Percentiles rank a stretch among this genome's conserved stretches.
phyloP scores from a whole-genome alignment of 2,329 filamentous ascomycete species.

The Thielaviopsis cerberus region DNA sequence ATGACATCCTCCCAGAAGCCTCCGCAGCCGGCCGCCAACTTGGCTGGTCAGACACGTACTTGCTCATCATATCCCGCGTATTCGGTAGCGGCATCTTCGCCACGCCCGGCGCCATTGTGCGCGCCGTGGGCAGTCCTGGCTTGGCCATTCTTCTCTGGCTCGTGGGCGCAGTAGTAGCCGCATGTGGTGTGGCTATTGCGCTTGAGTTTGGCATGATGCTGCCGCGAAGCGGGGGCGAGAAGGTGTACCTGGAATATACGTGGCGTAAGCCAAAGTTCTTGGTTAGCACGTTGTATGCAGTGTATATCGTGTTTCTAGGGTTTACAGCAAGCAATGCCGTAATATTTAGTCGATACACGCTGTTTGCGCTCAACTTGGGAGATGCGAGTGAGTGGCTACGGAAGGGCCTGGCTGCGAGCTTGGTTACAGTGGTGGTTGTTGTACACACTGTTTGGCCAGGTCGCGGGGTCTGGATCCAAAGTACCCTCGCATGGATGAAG shows the following conservation, averaged over 20 bases:
- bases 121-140: constrained; percentile 46
- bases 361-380: constrained; percentile 35
- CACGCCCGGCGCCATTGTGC: constrained; percentile 48
- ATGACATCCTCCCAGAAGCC: constrained; percentile 40
- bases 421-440: constrained; percentile 38
- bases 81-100: constrained; percentile 57
- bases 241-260: constrained; percentile 54
- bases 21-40: constrained; percentile 39
- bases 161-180: constrained; percentile 40
- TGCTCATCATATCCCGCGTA: constrained; percentile 48
- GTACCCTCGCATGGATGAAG: constrained; percentile 44
- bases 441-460: constrained; percentile 39
- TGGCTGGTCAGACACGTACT: constrained; percentile 44
- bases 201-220: constrained; percentile 56
- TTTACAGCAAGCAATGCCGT: constrained; percentile 55
- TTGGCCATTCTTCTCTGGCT: constrained; percentile 45
- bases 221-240: constrained; percentile 47
- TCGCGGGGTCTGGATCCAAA: constrained; percentile 41
- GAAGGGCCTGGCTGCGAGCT: constrained; percentile 36
- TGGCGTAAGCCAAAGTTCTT: constrained; percentile 45
- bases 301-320: constrained; percentile 43
- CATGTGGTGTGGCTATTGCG: constrained; percentile 40
- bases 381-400: constrained; percentile 27
- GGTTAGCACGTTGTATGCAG: constrained; percentile 43
- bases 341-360: constrained; percentile 45